phyloP scores from a whole-genome alignment of 371 early-diverging fungal genomes.

The Paraphysoderma sedebokerense region DNA sequence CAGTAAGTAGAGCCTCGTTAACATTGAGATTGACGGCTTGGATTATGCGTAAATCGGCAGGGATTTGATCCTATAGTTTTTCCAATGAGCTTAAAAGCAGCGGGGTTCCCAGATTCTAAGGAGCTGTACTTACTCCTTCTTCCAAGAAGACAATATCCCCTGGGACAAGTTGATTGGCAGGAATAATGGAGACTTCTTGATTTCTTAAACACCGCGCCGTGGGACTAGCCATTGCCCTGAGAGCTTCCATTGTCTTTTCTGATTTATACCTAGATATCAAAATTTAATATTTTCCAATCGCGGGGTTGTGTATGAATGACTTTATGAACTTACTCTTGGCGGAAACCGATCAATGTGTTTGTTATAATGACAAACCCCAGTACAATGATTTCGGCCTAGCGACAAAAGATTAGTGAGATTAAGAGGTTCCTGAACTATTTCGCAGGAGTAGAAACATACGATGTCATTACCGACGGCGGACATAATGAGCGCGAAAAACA shows the following conservation, averaged over 20 bases:
- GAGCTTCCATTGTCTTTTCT: slow-evolving; percentile 38
- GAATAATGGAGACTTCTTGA: slow-evolving; percentile 24
- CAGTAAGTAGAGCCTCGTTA: slow-evolving; percentile 70
- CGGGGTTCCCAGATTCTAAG: too few species aligned
- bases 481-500: slow-evolving; percentile 40
- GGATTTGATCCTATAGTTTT: slow-evolving; percentile 50
- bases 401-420: slow-evolving; percentile 28
- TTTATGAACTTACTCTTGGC: too few species aligned
- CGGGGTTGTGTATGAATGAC: too few species aligned
- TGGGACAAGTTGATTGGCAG: slow-evolving; percentile 56
- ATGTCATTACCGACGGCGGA: too few species aligned
- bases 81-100: too few species aligned
- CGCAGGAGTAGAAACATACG: too few species aligned
- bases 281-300: too few species aligned
- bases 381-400: slow-evolving; percentile 47
- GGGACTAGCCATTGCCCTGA: slow-evolving; percentile 38
- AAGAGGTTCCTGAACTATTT: too few species aligned
- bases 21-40: slow-evolving; percentile 60
- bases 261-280: too few species aligned
- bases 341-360: slow-evolving; percentile 46
- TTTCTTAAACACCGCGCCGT: slow-evolving; percentile 49
- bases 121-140: too few species aligned
- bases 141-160: slow-evolving; percentile 76
- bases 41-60: slow-evolving; percentile 68
- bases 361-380: slow-evolving; percentile 49